These are phyloP conservation scores for Dactylellina drechsleri DNA, from an alignment of 2,329 filamentous ascomycete genomes.

Conservation along the genomic window DNA sequence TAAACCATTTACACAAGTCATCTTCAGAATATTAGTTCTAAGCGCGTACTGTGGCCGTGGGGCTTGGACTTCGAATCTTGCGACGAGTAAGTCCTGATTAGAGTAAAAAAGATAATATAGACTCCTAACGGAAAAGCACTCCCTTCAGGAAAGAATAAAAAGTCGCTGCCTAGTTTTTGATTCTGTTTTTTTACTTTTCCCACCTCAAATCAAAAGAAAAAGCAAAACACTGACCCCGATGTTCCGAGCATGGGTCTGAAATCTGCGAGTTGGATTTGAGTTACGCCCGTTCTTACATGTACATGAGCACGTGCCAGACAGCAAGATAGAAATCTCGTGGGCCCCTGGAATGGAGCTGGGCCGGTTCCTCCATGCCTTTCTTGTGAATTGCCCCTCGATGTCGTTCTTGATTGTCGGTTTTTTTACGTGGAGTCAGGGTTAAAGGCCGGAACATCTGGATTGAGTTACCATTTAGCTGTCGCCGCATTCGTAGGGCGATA, in stretches of 20 bases:
- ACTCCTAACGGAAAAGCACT: conserved; percentile 50
- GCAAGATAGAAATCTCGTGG: conserved; percentile 39
- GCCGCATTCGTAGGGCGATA: conserved; percentile 26
- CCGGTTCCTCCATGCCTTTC: conserved; percentile 37
- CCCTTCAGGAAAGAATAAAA: conserved; percentile 27
- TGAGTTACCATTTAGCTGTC: conserved; percentile 1
- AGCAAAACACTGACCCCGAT: conserved; percentile 32
- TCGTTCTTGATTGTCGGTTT: neutral
- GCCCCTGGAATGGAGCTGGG: neutral
- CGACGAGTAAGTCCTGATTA: conserved; percentile 21
- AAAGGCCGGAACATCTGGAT: conserved; percentile 44
- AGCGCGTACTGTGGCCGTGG: conserved; percentile 44
- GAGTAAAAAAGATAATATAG: conserved; percentile 10
- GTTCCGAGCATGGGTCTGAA: conserved; percentile 28
- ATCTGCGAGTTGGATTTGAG: conserved; percentile 20
- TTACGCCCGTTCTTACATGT: conserved; percentile 37
- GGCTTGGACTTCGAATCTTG: conserved; percentile 41
- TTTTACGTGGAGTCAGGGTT: conserved; percentile 29
- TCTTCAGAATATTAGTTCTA: conserved; percentile 21
- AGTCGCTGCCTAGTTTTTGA: conserved; percentile 52
- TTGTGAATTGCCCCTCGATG: conserved; percentile 1
- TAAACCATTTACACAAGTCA: neutral
- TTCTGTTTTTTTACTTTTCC: conserved; percentile 2
- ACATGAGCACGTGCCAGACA: conserved; percentile 53
- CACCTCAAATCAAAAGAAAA: conserved; percentile 19